Evolutionary conservation across 306 rosid species (phyloP), one percentile per base, ranked within the genome.

Genomic region (Aeschynomene evenia): DNA sequence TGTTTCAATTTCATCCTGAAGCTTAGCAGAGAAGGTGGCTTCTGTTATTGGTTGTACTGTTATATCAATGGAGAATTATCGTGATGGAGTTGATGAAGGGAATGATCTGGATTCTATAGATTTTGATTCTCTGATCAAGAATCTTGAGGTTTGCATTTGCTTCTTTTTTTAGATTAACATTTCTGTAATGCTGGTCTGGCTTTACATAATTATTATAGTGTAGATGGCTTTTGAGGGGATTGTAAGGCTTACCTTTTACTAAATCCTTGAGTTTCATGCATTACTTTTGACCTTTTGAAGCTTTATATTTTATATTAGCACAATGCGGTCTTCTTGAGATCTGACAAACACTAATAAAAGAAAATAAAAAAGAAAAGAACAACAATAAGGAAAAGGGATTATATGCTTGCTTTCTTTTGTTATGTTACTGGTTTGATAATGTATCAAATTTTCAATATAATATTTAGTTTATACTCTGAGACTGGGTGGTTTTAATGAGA

Each of bases 1-100:
- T 61, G 55, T 67, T 23, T 48, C 26, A 67, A 33, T 73, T 70
- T 79, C 65, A 34, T 89, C 70, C 73, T 87, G 81, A 84, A 95
- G 99, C 97, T 91, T 95, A 87, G 88, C 96, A 83, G 99, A 95
- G 76, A 95, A 95, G 92, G 97, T 95, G 85, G 91, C 91, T 62
- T 91, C 99, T 68, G 96, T 95, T 73, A 84, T 95, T 84, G 97
- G 97, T 62, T 91, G 99, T 72, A 85, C 87, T 50, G 88, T 95
- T 60, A 80, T 95, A 56, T 95, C 97, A 40, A 95, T 95, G 99
- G 99, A 91, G 83, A 95, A 95, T 79, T 95, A 95, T 75, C 83
- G 95, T 57, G 85, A 80, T 45, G 92, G 96, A 63, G 85, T 79
- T 64, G 99, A 91, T 59, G 99, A 95, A 81, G 92, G 89, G 78